A percentile compares a stretch with the other conserved stretches of the same genome.
These are phyloP conservation scores for Solanum hybrid DNA, from an alignment of 305 asterid genomes.

Conservation along the genomic window DNA sequence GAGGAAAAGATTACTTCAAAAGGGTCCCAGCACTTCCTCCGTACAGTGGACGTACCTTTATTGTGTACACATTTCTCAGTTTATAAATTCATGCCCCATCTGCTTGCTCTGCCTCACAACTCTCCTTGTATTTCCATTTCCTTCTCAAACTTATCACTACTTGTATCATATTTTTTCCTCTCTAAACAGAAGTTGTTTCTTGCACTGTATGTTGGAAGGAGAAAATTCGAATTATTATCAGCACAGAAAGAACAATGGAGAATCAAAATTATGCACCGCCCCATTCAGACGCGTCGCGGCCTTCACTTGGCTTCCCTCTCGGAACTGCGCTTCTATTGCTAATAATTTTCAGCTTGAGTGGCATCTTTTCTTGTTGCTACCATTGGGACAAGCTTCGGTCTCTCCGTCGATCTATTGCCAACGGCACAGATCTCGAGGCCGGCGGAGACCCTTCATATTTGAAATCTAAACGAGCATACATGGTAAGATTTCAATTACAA, in stretches of 20 bases:
- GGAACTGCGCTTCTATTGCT: constrained; percentile 75
- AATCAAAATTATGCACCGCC: constrained; percentile 37
- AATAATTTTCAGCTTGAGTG: constrained; percentile 74
- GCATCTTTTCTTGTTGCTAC: constrained; percentile 83
- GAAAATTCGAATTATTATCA: background rate
- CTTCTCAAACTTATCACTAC: background rate
- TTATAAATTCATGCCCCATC: background rate
- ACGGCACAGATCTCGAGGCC: constrained; percentile 33
- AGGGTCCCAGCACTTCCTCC: constrained; percentile 17
- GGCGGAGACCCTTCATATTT: constrained; percentile 17
- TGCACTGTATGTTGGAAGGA: background rate
- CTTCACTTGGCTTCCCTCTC: constrained; percentile 74
- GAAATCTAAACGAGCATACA: constrained; percentile 23
- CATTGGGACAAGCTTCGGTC: constrained; percentile 79
- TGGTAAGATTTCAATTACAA: constrained; percentile 17
- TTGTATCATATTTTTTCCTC: background rate
- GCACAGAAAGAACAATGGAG: constrained; percentile 29
- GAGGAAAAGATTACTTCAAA: background rate
- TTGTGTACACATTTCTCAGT: constrained; percentile 14
- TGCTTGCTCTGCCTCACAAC: background rate
- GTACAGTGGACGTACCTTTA: constrained; percentile 39
- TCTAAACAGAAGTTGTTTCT: background rate
- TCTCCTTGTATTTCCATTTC: background rate
- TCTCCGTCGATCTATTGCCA: constrained; percentile 44
- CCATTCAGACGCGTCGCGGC: constrained; percentile 48